Evolutionary conservation across 164 flowering plant genomes (phyloP).

Genomic region (Vitis rupestris): DNA sequence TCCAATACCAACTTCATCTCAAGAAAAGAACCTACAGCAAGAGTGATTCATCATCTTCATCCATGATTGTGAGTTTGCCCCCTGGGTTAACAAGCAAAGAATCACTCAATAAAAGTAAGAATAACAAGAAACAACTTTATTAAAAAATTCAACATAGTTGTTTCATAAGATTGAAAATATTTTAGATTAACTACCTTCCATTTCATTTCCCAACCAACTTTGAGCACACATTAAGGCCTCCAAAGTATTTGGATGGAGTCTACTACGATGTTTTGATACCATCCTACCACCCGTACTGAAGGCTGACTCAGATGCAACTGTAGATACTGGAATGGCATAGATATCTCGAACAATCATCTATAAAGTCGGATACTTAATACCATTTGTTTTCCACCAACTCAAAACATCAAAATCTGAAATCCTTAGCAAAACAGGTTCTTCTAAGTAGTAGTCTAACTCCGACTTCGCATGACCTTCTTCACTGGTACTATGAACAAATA

Average conservation of each 20-base stretch:
- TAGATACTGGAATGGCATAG: too few species aligned
- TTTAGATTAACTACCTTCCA: too few species aligned
- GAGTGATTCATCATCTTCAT: too few species aligned
- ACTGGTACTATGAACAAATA: neutral
- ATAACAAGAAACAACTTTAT: too few species aligned
- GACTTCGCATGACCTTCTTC: neutral
- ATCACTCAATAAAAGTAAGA: too few species aligned
- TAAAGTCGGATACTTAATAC: constrained; percentile 1
- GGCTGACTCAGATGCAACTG: neutral
- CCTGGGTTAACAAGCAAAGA: too few species aligned
- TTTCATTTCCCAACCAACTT: constrained; percentile 1
- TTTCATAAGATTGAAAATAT: too few species aligned
- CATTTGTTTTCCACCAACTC: neutral
- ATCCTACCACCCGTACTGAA: constrained; percentile 10
- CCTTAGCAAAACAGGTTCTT: neutral
- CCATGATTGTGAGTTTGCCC: too few species aligned
- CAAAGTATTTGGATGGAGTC: constrained; percentile 3
- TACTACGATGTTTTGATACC: constrained; percentile 8
- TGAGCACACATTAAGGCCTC: constrained; percentile 10
- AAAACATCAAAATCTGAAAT: too few species aligned
- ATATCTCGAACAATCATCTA: constrained; percentile 5
- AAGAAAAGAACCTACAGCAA: too few species aligned
- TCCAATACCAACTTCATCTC: too few species aligned
- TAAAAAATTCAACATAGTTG: too few species aligned
- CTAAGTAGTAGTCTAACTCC: neutral